Percentiles rank a stretch among this genome's conserved stretches.
These are phyloP conservation scores for Dillenia turbinata DNA, from an alignment of 164 flowering plant genomes.

Conservation along the genomic window DNA sequence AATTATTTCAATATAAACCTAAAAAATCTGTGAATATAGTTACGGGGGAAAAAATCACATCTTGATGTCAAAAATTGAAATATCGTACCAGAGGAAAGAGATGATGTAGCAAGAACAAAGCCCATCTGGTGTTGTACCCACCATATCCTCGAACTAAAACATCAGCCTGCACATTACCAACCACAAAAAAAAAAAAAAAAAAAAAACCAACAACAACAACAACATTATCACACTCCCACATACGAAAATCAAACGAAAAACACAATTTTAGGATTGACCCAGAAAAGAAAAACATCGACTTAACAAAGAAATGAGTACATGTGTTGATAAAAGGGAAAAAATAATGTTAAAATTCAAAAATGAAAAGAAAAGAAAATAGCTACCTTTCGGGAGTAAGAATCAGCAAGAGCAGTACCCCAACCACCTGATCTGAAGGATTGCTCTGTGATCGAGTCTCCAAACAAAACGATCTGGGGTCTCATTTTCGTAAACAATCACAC, in stretches of 20 bases:
- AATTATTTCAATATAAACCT: neutral
- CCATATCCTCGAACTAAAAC: conserved; percentile 79
- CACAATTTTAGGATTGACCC: neutral
- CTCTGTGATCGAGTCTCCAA: conserved; percentile 91
- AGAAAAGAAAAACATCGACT: neutral
- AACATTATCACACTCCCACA: neutral
- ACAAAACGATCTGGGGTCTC: conserved; percentile 77
- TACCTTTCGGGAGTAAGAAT: conserved; percentile 80
- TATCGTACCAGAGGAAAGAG: conserved; percentile 63
- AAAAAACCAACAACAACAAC: neutral
- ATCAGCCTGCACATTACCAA: conserved; percentile 53
- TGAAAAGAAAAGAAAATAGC: neutral
- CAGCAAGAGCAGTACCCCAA: conserved; percentile 85
- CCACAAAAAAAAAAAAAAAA: neutral
- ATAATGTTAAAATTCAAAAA: neutral
- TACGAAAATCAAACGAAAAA: conserved; percentile 1
- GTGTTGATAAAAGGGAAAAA: too few species aligned
- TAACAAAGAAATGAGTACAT: neutral
- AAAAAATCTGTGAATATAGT: neutral
- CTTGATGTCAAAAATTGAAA: neutral
- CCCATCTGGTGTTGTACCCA: conserved; percentile 95
- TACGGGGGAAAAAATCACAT: neutral
- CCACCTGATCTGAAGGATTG: conserved; percentile 76
- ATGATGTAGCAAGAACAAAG: conserved; percentile 70
- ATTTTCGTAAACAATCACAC: conserved; percentile 11